These are phyloP conservation scores for Calonectria pseudoturangicola DNA, from an alignment of 2,329 filamentous ascomycete species.

Conservation along the genomic window DNA sequence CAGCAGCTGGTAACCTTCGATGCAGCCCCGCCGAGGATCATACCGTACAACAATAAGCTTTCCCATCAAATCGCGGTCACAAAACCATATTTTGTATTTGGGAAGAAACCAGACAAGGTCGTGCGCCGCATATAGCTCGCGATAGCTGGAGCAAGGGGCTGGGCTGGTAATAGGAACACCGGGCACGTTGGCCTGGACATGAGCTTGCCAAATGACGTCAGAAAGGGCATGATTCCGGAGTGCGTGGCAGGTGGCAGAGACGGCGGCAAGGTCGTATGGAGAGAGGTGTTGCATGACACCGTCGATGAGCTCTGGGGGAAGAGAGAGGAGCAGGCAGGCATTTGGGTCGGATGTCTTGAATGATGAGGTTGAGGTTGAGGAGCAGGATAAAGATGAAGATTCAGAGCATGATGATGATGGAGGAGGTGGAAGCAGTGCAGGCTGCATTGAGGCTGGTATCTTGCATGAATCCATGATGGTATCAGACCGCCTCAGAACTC, in stretches of 20 bases:
- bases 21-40: constrained; percentile 81
- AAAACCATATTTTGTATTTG: constrained; percentile 89
- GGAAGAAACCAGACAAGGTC: constrained; percentile 91
- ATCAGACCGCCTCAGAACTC: constrained; percentile 22
- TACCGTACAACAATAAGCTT: constrained; percentile 86
- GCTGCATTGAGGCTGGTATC: not conserved
- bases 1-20: constrained; percentile 86
- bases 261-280: constrained; percentile 76
- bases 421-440: not conserved
- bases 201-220: constrained; percentile 82
- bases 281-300: constrained; percentile 81
- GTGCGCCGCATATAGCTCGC: constrained; percentile 83
- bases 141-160: constrained; percentile 78
- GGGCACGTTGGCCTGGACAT: constrained; percentile 82
- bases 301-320: constrained; percentile 86
- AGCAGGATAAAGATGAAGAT: not conserved
- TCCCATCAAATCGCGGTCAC: constrained; percentile 82
- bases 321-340: constrained; percentile 64
- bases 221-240: constrained; percentile 76
- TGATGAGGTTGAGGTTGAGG: not conserved
- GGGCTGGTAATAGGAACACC: constrained; percentile 70
- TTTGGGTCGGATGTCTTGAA: constrained; percentile 15
- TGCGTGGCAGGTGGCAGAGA: constrained; percentile 76
- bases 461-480: constrained; percentile 22
- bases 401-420: constrained; percentile 1